Conservation (phyloP, 805 yeast species). For the Lachancea nothofagi region DNA sequence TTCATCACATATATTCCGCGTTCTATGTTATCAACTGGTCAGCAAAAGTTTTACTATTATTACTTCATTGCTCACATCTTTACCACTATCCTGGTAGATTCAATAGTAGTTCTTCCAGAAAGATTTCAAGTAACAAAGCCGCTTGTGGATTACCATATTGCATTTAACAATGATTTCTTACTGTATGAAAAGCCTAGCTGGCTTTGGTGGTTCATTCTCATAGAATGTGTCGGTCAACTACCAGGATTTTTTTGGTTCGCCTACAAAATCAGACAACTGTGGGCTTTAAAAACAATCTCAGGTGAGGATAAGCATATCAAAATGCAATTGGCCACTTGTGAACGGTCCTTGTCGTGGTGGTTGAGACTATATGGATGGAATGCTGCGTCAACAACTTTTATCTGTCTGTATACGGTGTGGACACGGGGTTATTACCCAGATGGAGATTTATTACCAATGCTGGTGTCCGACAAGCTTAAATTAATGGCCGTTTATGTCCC, state of each 20-base stretch:
- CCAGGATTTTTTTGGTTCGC: slow-evolving; percentile 60
- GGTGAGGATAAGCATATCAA: slow-evolving; percentile 11
- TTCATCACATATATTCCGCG: too few species aligned
- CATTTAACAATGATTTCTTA: slow-evolving; percentile 65
- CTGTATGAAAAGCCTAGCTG: slow-evolving; percentile 57
- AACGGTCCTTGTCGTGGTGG: slow-evolving; percentile 22
- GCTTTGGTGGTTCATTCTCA: slow-evolving; percentile 63
- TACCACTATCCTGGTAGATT: slow-evolving; percentile 69
- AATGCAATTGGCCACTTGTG: slow-evolving; percentile 4
- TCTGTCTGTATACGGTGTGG: slow-evolving; percentile 55
- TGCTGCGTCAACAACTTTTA: slow-evolving; percentile 73
- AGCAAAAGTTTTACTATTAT: slow-evolving; percentile 9
- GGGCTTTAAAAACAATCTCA: slow-evolving; percentile 8
- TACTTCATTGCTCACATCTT: slow-evolving; percentile 43
- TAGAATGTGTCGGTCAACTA: slow-evolving; percentile 71
- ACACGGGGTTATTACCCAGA: slow-evolving; percentile 24
- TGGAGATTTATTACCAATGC: slow-evolving; percentile 13
- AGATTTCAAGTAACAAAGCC: slow-evolving; percentile 42
- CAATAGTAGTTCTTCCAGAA: slow-evolving; percentile 60
- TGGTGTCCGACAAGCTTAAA: slow-evolving; percentile 15
- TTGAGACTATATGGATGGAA: slow-evolving; percentile 70
- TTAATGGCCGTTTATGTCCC: slow-evolving; percentile 29
- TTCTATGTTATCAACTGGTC: slow-evolving; percentile 1
- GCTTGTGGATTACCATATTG: slow-evolving; percentile 55
- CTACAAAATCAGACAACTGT: slow-evolving; percentile 7